phyloP scores from a whole-genome alignment of 345 rosid genomes.

The Ailanthus altissimus region DNA sequence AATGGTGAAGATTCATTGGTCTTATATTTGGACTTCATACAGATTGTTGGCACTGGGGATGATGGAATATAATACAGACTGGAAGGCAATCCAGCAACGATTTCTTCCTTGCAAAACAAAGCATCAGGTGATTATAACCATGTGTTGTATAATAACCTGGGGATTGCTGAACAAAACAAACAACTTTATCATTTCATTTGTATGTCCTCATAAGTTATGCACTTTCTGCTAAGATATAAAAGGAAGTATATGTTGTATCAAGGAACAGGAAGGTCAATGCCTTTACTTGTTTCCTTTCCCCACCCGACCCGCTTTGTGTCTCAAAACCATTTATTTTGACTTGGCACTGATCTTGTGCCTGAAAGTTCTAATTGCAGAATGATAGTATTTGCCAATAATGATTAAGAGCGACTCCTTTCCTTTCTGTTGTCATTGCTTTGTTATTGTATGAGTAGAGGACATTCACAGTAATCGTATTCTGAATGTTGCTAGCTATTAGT shows the following conservation, averaged over 20 bases:
- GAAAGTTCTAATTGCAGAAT: background rate
- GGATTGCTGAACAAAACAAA: background rate
- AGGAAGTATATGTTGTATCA: conserved; percentile 12
- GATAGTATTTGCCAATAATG: background rate
- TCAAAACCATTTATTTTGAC: background rate
- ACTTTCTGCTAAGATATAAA: background rate
- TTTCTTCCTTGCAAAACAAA: conserved; percentile 96
- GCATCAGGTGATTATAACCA: conserved; percentile 67
- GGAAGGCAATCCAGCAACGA: conserved; percentile 89
- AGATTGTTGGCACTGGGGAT: conserved; percentile 89
- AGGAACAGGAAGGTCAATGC: background rate
- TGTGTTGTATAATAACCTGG: background rate
- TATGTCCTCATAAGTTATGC: background rate
- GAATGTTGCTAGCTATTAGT: background rate
- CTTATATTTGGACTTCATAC: conserved; percentile 27
- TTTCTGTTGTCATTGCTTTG: background rate
- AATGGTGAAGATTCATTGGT: conserved; percentile 12
- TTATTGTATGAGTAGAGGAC: background rate
- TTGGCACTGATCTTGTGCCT: background rate
- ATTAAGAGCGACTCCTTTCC: background rate
- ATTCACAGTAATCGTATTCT: background rate
- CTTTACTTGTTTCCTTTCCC: background rate
- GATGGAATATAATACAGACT: conserved; percentile 86
- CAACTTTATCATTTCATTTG: conserved; percentile 3
- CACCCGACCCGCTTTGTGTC: background rate